Conservation (phyloP, 169 alveolate genomes). For the Babesia caballi region DNA sequence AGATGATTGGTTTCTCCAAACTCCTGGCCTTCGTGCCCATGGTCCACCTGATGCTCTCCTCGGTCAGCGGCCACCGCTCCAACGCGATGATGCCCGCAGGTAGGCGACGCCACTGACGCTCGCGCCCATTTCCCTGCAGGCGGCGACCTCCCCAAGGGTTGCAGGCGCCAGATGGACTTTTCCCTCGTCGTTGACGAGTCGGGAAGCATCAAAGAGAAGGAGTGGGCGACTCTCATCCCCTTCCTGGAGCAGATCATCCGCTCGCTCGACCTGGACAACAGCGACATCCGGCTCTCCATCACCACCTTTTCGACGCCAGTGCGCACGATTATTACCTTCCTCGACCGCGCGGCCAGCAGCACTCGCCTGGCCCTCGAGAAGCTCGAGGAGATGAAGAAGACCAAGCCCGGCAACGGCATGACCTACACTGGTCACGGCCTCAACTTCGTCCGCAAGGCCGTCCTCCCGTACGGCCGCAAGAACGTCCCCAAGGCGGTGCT, state of each 20-base stretch:
- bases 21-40: conserved; percentile 1
- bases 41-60: neutral
- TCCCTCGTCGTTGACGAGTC: conserved; percentile 63
- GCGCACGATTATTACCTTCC: conserved; percentile 26
- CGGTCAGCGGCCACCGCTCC: neutral
- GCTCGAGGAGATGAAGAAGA: conserved; percentile 18
- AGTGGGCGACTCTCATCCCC: conserved; percentile 50
- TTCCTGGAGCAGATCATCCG: conserved; percentile 29
- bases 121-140: neutral
- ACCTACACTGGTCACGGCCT: conserved; percentile 65
- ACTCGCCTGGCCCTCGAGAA: conserved; percentile 21
- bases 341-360: conserved; percentile 31
- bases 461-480: conserved; percentile 40
- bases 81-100: too few relatives aligned
- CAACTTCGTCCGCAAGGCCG: conserved; percentile 22
- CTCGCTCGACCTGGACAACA: conserved; percentile 39
- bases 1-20: conserved; percentile 4
- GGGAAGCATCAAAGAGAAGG: conserved; percentile 23
- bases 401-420: conserved; percentile 48
- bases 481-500: conserved; percentile 63
- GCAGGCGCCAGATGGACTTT: conserved; percentile 52
- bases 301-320: conserved; percentile 49
- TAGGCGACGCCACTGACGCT: too few relatives aligned
- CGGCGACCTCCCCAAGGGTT: neutral
- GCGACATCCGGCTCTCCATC: conserved; percentile 43